These are phyloP conservation scores for Podospora pseudopauciseta DNA, from an alignment of 495 filamentous ascomycete genomes.

Conservation along the genomic window DNA sequence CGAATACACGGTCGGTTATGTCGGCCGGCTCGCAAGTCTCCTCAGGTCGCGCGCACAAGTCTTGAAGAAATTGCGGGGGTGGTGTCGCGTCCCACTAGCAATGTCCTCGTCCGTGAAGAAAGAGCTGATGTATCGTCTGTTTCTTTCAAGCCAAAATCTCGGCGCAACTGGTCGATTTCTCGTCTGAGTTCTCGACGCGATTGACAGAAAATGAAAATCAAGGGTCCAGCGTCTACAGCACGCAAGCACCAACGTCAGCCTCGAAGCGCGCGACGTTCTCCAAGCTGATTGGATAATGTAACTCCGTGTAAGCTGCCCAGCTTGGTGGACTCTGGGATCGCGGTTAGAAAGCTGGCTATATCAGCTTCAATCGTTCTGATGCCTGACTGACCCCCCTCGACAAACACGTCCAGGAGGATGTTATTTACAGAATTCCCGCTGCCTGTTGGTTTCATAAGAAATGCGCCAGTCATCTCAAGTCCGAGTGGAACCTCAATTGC, in stretches of 20 bases:
- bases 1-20: too few relatives aligned
- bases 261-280: background rate
- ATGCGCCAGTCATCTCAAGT: background rate
- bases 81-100: background rate
- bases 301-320: background rate
- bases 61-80: background rate
- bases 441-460: background rate
- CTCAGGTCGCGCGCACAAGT: too few relatives aligned
- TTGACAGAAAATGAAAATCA: background rate
- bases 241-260: background rate
- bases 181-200: background rate
- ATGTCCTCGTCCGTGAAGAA: background rate
- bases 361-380: background rate
- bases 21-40: too few relatives aligned
- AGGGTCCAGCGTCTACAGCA: background rate
- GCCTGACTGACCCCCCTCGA: background rate
- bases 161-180: background rate
- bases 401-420: background rate
- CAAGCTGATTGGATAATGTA: background rate
- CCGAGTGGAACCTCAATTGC: background rate
- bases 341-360: background rate
- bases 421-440: background rate
- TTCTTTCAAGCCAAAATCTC: background rate
- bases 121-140: background rate
- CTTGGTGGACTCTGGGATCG: background rate